Percentiles rank a stretch among this genome's conserved stretches.
phyloP scores from a whole-genome alignment of 2,329 filamentous ascomycete species.

The Neocucurbitaria cava region DNA sequence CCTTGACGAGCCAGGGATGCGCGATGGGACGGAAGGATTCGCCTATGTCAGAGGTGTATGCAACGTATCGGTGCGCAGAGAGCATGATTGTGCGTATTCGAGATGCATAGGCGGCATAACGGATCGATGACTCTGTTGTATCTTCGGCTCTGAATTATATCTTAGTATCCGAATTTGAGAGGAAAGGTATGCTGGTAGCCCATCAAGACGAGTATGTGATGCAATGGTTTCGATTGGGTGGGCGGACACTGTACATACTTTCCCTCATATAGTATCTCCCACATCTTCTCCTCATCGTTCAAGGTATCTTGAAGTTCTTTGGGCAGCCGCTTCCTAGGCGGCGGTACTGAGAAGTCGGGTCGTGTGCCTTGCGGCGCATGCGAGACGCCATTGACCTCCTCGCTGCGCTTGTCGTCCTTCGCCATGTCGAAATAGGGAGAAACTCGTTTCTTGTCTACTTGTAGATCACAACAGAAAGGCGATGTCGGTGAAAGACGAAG shows the following conservation, averaged over 20 bases:
- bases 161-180: constrained; percentile 1
- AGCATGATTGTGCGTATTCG: constrained; percentile 86
- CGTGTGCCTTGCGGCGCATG: constrained; percentile 52
- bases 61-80: constrained; percentile 92
- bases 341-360: constrained; percentile 57
- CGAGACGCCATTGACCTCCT: constrained; percentile 47
- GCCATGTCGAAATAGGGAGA: constrained; percentile 39
- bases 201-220: neutral
- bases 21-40: constrained; percentile 95
- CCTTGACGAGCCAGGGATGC: constrained; percentile 79
- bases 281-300: constrained; percentile 73
- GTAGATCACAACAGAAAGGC: neutral
- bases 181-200: neutral
- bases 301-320: constrained; percentile 62
- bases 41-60: constrained; percentile 95
- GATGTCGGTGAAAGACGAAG: neutral
- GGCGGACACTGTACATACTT: constrained; percentile 64
- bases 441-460: neutral
- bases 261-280: constrained; percentile 79
- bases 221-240: neutral
- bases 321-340: constrained; percentile 61
- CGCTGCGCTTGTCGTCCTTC: constrained; percentile 41
- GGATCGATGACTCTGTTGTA: constrained; percentile 82
- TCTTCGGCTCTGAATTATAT: constrained; percentile 67
- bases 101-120: constrained; percentile 91